Evolutionary conservation across 1,139 yeast species (phyloP), one percentile per base, ranked within the genome.

Genomic region (Debaryomycetaceae sp.): DNA sequence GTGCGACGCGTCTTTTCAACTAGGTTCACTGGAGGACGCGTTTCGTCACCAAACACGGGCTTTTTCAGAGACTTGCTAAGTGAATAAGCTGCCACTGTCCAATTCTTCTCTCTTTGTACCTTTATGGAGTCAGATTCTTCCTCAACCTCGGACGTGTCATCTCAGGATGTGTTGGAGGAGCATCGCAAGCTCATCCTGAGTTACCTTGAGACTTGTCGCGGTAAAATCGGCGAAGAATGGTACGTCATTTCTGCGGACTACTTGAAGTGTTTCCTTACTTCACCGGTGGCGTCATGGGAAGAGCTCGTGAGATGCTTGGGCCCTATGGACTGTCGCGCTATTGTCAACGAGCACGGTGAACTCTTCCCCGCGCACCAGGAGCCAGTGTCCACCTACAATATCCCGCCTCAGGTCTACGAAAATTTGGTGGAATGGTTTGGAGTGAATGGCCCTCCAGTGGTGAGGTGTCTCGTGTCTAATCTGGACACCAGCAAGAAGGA

Each of bases 381-480:
- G 32, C 51, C 57, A 0, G 45, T 45, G n/a, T 51, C 49, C 15
- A 47, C 58, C 3, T 40, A 38, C 32, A 41, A 42, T 5, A 47
- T 75, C 1, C 54, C 69, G 0, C 61, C 62, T 2, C 46, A 49
- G 2, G 58, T 63, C 2, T 77, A 70, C 41, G 43, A 55, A 3
- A 42, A 58, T 32, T 48, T 77, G 12, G 46, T 47, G 1, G 55
- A 59, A 16, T 72, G 79, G 77, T 76, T 75, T 47, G 81, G 79
- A 0, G 29, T 68, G 12, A 39, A 50, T 3, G 63, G 65, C 1
- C 44, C 44, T 5, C 72, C 78, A 0, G 60, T 76, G 2, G 44
- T 57, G 4, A 62, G 86, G 20, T 54, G 55, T 19, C 44, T 73
- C 4, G 45, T 73, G 5, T 35, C 47, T 13, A 62, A 65, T 35